Evolutionary conservation across 495 filamentous ascomycete genomes (phyloP), one percentile per base, ranked within the genome.

Genomic region (Lichina pygmaea): DNA sequence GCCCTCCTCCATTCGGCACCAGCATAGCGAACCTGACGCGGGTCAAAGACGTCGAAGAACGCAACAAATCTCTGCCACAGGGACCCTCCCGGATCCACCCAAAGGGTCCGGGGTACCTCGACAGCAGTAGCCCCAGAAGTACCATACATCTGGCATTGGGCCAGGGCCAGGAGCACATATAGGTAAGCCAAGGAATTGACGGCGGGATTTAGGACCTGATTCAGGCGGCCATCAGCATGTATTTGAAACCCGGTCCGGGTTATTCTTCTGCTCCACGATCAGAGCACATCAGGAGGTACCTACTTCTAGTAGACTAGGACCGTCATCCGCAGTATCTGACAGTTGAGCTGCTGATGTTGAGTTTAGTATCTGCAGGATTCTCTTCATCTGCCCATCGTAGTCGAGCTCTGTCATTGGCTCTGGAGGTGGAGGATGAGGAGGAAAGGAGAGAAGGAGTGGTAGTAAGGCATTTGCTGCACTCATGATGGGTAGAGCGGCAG

Each of bases 1-100:
- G 79, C 56, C 31, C 56, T 55, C 34, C 63, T 58, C 58, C 71
- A 73, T 45, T 73, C 65, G 1, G 48, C 42, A 6, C 72, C 71
- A 34, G 59, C 62, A 55, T 78, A 68, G 46, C 66, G 57, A 32
- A 65, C 60, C 48, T 68, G 66, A 12, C 58, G 54, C 31, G 55
- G 46, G 43, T 70, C 66, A 41, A 67, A 70, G 6, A 47, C 50
- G 36, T 56, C n/a, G 30, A 68, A 48, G 48, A 68, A 68, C 6
- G 41, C 44, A 41, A 64, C 51, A 33, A 62, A 44, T 16, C 56
- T 55, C 24, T 57, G 43, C 5, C 63, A 52, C 31, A 70, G 33
- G 12, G 44, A 9, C n/a, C 42, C 46, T 15, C 8, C 13, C 9
- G 41, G 46, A 15, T 44, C 15, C 8, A 36, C 33, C 31, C 32